Base-by-base conservation (phyloP, 371 early-diverging fungal genomes). In the Lichtheimia ornata region DNA sequence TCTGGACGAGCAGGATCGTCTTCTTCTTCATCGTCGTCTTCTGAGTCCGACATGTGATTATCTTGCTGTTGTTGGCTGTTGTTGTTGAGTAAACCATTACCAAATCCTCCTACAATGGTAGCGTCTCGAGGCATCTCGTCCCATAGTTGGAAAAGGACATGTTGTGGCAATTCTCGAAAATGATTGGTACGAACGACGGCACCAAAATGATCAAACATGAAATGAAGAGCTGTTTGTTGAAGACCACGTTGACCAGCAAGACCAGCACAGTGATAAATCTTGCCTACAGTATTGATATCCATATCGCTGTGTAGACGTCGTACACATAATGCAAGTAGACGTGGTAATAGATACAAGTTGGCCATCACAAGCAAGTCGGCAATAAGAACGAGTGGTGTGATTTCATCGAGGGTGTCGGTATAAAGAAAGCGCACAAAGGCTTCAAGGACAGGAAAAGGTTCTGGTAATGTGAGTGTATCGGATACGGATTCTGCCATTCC, bases 121-220 rank as follows among this genome's bases (percentile, higher is more conserved):
- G 81, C 78, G 50, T 73, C 70, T 1, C 56, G 47, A 5, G 88
- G 86, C 27, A 82, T 82, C 52, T 79, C 80, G 55, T 88, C 85
- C 84, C 83, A 87, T 53, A 88, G 75, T 56, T 87, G 83, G 49
- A 77, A 75, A 55, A 90, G 60, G n/a, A 83, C 76, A 15, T 80
- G 81, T 42, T 72, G 73, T 11, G 85, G 84, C 20, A 88, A 56
- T 4, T 66, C 63, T 7, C 88, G 73, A 56, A 88, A 88, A 3
- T 73, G 84, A 1, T 53, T 50, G 2, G 87, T 87, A 56, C 80
- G 84, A 41, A 77, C 77, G 17, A 91, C 84, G 4, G 77, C 77
- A 11, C 91, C 88, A 77, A 86, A 91, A 59, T 86, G 81, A 22
- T 76, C 72, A 63, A 87, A 82, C 63, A 89, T 86, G 61, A 79